Base-by-base conservation (phyloP, 257 asterid genomes). In the Solanum pinnatisectum region DNA sequence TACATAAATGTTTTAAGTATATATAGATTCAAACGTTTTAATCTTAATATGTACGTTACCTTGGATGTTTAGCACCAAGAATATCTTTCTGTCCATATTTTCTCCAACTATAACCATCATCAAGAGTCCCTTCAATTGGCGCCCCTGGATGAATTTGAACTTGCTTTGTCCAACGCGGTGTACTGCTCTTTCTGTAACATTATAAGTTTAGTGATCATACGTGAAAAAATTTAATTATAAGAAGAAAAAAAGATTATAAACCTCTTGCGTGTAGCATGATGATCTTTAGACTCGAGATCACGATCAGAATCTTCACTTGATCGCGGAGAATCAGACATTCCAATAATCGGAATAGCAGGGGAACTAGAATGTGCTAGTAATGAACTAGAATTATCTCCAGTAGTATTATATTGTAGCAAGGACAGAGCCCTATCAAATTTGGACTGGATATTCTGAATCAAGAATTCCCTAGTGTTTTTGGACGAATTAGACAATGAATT, bases 51-150 rank as follows among this genome's bases (percentile, higher is more conserved):
- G 37, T 15, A 32, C 2, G 30, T 14, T 44, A 95, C 99, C 99
- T 94, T 8, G 99, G 99, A 93, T 94, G 83, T 76, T 91, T 94
- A 25, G 98, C 97, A 86, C 99, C 96, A 82, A 93, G 96, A 85
- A 96, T 96, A 87, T 95, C 98, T 88, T 96, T 96, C 87, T 96
- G 98, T 12, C 99, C 99, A 56, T 96, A 96, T 88, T 96, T 96
- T 68, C 98, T 93, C 99, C 99, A 96, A 81, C 88, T 88, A 71
- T 86, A 93, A 73, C 98, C 98, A 72, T 96, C 98, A 44, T 93
- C 98, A 3, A 92, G 91, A 44, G 90, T 92, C 16, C 96, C 95
- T 89, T 95, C 98, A 27, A 91, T 44, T 78, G 94, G 95, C 13
- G 67, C 77, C 87, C 90, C 95, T 23, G 90, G 89, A 78, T 86